Evolutionary conservation across 2,329 filamentous ascomycete genomes (phyloP), one percentile per base, ranked within the genome.

Genomic region (Arthrobotrys pseudoclavata): DNA sequence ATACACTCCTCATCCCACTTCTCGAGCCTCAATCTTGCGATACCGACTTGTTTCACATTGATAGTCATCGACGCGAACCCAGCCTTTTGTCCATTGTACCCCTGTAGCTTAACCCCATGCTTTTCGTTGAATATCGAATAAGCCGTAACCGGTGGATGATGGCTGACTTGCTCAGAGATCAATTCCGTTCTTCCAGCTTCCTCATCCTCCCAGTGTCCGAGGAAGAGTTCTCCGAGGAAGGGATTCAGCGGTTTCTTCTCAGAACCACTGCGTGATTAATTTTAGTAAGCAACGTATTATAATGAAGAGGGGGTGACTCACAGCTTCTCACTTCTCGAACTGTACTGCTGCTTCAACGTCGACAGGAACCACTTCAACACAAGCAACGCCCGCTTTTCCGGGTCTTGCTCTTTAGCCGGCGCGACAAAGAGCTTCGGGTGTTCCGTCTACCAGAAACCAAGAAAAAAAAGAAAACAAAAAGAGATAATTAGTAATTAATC

Each of bases 161-260:
- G 95, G 84, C 89, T 92, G 83, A 98, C 96, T 87, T 98, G 95
- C 86, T 98, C 95, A 82, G 93, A 97, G 81, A 97, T 88, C 80
- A 99, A 88, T 81, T 91, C 89, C 29, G 96, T 98, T 57, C 90
- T 91, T 71, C 95, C 95, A 66, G 89, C 89, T 55, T 89, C 87
- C 24, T 79, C 57, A 57, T 97, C 92, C 74, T 91, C 89, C 96
- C 96, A 99, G 82, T 90, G 91, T 24, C 95, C 96, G 29, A 98
- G 85, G 85, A 97, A 98, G 37, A 98, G 88, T 86, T 99, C 95
- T 70, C 95, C 95, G 40, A 99, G 85, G 85, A 99, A 98, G 0
- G 96, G 96, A 83, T 99, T 98, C 76, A 99, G 86, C 1, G 95
- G 95, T 87, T 98, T 99, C 89, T 98, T 98, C 87, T 97, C 95